Percentiles rank a stretch among this genome's conserved stretches.
These are phyloP conservation scores for Sophora flavescens DNA, from an alignment of 306 rosid species.

Conservation along the genomic window DNA sequence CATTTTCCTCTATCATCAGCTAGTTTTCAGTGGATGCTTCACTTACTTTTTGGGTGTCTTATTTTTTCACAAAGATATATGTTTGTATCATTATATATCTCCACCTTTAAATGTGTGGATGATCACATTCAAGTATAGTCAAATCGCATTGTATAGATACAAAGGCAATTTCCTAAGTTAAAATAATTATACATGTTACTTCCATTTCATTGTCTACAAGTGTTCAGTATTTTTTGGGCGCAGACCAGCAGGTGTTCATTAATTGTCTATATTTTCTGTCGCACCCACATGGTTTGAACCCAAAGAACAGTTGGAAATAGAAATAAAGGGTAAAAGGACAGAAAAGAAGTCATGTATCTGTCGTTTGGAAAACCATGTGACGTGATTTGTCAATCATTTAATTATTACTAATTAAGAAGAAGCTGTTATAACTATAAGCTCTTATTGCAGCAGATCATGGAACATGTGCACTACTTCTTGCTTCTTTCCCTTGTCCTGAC, in stretches of 20 bases:
- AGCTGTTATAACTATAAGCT: neutral
- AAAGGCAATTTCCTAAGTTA: too few relatives aligned
- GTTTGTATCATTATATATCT: neutral
- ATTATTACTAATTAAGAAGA: slow-evolving; percentile 15
- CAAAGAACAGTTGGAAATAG: slow-evolving; percentile 10
- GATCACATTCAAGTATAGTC: neutral
- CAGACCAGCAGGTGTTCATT: neutral
- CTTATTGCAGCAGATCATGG: slow-evolving; percentile 14
- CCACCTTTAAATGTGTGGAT: neutral
- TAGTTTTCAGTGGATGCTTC: neutral
- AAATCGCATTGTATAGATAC: neutral
- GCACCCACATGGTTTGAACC: slow-evolving; percentile 39
- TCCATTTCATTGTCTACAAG: neutral
- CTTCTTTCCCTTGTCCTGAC: neutral
- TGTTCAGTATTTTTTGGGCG: neutral
- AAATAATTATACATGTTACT: neutral
- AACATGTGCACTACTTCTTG: slow-evolving; percentile 51
- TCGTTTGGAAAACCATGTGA: slow-evolving; percentile 24
- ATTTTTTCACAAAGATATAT: neutral
- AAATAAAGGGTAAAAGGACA: neutral
- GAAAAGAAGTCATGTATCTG: neutral
- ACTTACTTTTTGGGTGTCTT: neutral
- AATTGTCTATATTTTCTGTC: slow-evolving; percentile 2
- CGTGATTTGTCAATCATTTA: slow-evolving; percentile 36
- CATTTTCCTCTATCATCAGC: neutral